phyloP scores from a whole-genome alignment of 257 asterid genomes.

The Lavandula angustifolia region DNA sequence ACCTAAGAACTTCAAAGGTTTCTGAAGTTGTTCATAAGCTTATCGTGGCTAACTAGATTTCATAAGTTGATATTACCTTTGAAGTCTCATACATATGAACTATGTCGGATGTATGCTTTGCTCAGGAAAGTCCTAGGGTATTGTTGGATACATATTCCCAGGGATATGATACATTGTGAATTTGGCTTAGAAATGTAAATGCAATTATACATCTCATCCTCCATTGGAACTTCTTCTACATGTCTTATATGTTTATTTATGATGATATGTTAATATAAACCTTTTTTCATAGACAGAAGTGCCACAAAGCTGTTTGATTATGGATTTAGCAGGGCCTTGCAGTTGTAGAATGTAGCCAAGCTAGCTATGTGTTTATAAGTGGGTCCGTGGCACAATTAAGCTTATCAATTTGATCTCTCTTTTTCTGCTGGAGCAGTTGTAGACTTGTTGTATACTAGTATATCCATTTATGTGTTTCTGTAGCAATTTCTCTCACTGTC shows the following conservation, averaged over 20 bases:
- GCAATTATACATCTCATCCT: background rate
- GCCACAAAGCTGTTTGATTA: background rate
- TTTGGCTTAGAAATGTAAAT: background rate
- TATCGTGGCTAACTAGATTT: too few relatives aligned
- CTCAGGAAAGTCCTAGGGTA: background rate
- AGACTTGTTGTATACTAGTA: background rate
- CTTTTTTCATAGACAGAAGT: background rate
- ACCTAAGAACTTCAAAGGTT: too few relatives aligned
- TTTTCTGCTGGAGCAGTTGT: slow-evolving; percentile 13
- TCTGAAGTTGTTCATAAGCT: too few relatives aligned
- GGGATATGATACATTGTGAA: background rate
- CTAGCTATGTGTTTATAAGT: slow-evolving; percentile 3
- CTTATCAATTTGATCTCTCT: background rate
- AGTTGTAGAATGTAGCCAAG: slow-evolving; percentile 7
- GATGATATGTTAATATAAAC: too few relatives aligned
- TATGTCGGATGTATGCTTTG: background rate
- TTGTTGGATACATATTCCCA: background rate
- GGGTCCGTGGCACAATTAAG: slow-evolving; percentile 13
- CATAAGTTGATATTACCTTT: too few relatives aligned
- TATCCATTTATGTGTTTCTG: slow-evolving; percentile 10
- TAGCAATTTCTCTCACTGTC: slow-evolving; percentile 3
- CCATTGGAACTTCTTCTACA: background rate
- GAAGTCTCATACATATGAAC: background rate
- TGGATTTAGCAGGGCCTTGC: slow-evolving; percentile 16
- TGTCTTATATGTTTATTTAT: background rate